Evolutionary conservation across 2,329 filamentous ascomycete genomes (phyloP).

Genomic region (Fusarium piperis): DNA sequence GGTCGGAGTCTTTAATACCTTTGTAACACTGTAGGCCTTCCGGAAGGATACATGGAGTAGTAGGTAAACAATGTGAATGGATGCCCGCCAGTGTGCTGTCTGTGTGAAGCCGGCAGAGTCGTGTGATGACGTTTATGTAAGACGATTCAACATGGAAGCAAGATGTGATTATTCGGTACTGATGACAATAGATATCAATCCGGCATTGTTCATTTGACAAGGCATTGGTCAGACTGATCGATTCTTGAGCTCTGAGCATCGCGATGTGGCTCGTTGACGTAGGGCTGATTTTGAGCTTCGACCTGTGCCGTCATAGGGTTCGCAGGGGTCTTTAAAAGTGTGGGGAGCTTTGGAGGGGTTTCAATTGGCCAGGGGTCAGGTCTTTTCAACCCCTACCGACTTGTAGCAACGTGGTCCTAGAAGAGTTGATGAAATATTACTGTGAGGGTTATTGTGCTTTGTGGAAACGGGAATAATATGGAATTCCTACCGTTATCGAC

Average conservation of each 20-base stretch:
- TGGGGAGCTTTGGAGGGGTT: constrained; percentile 22
- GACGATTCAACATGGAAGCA: neutral
- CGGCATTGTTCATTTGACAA: fast-evolving
- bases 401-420: neutral
- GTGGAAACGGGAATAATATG: neutral
- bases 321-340: constrained; percentile 28
- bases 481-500: neutral
- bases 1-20: constrained; percentile 41
- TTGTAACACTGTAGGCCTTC: constrained; percentile 42
- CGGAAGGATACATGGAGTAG: constrained; percentile 28
- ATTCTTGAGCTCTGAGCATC: neutral
- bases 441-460: neutral
- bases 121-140: constrained; percentile 17
- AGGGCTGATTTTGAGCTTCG: constrained; percentile 28
- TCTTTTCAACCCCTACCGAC: neutral
- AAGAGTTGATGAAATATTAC: neutral
- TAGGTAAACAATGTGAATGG: constrained; percentile 41
- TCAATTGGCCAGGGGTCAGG: constrained; percentile 9
- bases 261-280: neutral
- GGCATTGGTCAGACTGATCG: neutral
- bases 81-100: constrained; percentile 35
- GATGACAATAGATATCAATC: too few species aligned
- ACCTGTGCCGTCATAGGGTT: constrained; percentile 36
- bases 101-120: neutral
- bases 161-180: constrained; percentile 2